phyloP scores from a whole-genome alignment of 1,284 basidiomycete genomes.

The Ceratobasidium sp. region DNA sequence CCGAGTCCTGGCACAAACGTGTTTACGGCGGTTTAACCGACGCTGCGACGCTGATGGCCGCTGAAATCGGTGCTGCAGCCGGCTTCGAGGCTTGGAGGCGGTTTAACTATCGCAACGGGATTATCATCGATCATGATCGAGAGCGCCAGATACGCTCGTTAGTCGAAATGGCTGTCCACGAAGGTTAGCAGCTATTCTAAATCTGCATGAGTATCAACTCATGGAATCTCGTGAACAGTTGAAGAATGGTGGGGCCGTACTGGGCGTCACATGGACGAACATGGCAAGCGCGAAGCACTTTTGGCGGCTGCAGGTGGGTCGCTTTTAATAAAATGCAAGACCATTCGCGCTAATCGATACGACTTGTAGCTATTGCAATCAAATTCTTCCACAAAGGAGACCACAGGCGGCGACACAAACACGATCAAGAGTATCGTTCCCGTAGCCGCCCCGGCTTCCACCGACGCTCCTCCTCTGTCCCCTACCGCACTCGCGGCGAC shows the following conservation, averaged over 20 bases:
- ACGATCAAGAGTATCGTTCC: constrained; percentile 11
- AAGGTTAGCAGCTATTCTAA: not conserved
- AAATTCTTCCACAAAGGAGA: constrained; percentile 33
- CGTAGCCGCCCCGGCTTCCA: constrained; percentile 7
- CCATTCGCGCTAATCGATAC: not conserved
- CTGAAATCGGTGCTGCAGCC: constrained; percentile 54
- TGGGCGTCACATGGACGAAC: constrained; percentile 61
- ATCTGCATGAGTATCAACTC: constrained; percentile 2
- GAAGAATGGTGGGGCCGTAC: constrained; percentile 62
- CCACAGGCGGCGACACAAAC: too few relatives aligned
- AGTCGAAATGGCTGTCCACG: constrained; percentile 16
- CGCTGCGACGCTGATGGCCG: constrained; percentile 53
- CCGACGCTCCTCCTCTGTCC: not conserved
- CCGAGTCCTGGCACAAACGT: constrained; percentile 69
- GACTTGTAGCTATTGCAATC: constrained; percentile 23
- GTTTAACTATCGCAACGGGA: constrained; percentile 38
- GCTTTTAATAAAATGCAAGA: not conserved
- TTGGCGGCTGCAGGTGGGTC: constrained; percentile 66
- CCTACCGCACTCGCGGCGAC: not conserved
- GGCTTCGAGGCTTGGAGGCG: constrained; percentile 43
- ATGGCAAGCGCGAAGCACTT: constrained; percentile 63
- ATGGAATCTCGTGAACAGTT: constrained; percentile 16
- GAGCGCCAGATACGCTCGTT: constrained; percentile 3
- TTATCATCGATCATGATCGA: constrained; percentile 19
- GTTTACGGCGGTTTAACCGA: constrained; percentile 68